Evolutionary conservation across 768 basidiomycete genomes (phyloP), one percentile per base, ranked within the genome.

Genomic region (Pisolithus microcarpus): DNA sequence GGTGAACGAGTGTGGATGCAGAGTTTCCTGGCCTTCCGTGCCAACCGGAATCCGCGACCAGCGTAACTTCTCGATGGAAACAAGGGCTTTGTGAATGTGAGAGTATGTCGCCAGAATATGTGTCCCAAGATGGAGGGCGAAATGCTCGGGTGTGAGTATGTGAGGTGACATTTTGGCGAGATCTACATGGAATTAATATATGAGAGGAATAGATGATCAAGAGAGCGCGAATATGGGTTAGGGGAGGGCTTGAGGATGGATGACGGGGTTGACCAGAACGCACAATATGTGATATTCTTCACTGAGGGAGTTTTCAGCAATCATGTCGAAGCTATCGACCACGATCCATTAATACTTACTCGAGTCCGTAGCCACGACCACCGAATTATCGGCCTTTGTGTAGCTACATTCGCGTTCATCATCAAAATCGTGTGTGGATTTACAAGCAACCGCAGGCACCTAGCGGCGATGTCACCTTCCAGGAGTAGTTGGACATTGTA

Each of bases 311-410:
- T 26, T 34, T 19, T 38, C 19, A 49, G 24, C 37, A 23, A 40
- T 31, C 38, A 4, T 26, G 48, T 23, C 39, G 34, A 4, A 21
- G 46, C 10, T 1, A 16, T 30, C 21, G 6, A 36, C 11, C 1
- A 24, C 10, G 13, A 30, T 30, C 8, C 30, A 7, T 8, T 10
- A 10, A 4, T 34, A 72, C 85, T 60, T 59, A 91, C 90, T 84
- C 1, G 90, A 89, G 69, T 98, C 94, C 1, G 93, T 98, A 2
- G 94, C 85, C 2, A 98, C 91, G 9, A 96, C 77, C 9, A 85
- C 81, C 3, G 78, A 78, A 69, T 98, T 98, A 62, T 97, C 91
- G 0, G 88, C 91, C 56, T 90, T 58, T 4, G 90, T 95, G 67
- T 87, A 97, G 59, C 90, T 90, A 42, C 40, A 19, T 21, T 18